Base-by-base conservation (phyloP, 495 filamentous ascomycete species). In the Aspergillus sclerotiicarbonarius region DNA sequence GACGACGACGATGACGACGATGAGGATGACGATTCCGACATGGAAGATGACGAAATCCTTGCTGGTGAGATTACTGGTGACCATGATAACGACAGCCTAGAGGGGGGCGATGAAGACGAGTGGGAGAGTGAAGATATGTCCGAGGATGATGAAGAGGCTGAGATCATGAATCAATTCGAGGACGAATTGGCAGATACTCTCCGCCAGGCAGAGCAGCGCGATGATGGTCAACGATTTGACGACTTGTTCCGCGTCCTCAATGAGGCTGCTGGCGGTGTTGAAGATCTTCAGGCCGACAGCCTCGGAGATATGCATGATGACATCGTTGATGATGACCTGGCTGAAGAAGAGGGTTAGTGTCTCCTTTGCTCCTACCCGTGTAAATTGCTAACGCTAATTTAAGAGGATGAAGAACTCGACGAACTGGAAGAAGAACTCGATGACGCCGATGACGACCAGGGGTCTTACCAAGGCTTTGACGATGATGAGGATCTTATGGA, bases 1-100 rank as follows among this genome's bases (percentile, higher is more conserved):
- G 82, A 85, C 33, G 77, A 82, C n/a, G 82, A 87, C 30, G 85
- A 82, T 4, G 86, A 90, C 25, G 87, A 88, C 18, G 87, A 88
- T 3, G 84, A 88, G 47, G 79, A 81, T 47, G 78, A 82, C n/a
- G 80, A 84, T 12, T 73, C 69, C 37, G 82, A 76, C 35, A 76
- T 81, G 56, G 82, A 84, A 15, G 84, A 84, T 35, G 76, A 78
- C 60, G 75, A 75, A 25, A 79, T 79, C 44, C 77, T 78, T 43
- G 78, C 72, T 18, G 80, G 73, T 8, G 83, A 86, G 59, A 82
- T 84, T 46, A 82, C 75, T 29, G 82, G 81, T 18, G 83, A 87
- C 60, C 85, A 85, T 31, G 86, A 84, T 53, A 85, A 89, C 43
- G 86, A 85, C 37, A 84, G 81, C 62, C 67, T 83, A 35, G 80